Percentiles rank a stretch among this genome's conserved stretches.
phyloP scores from a whole-genome alignment of 176 grass and related monocot species.

The Eremochloa ophiuroides region DNA sequence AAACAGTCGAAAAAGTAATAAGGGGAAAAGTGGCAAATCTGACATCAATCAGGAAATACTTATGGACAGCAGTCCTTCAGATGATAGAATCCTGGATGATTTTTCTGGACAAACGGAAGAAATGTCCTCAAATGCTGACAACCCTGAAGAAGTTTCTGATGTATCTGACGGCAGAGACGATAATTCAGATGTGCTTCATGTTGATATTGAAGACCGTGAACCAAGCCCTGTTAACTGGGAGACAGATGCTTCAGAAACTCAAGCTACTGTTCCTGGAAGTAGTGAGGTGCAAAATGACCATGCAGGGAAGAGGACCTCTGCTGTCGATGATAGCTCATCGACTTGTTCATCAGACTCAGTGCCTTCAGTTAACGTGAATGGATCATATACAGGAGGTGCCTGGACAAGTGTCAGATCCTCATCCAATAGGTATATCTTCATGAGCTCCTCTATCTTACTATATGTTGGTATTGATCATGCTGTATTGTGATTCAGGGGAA shows the following conservation, averaged over 20 bases:
- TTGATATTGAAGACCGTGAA: conserved; percentile 62
- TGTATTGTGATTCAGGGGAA: conserved; percentile 48
- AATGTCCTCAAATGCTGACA: conserved; percentile 50
- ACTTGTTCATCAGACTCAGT: conserved; percentile 84
- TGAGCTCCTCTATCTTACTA: not conserved
- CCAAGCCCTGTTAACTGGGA: conserved; percentile 75
- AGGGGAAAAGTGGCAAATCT: conserved; percentile 58
- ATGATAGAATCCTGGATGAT: conserved; percentile 54
- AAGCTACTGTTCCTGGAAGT: conserved; percentile 36
- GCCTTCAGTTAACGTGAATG: conserved; percentile 58
- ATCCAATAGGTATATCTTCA: conserved; percentile 59
- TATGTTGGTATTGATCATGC: conserved; percentile 24
- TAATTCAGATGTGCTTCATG: conserved; percentile 58
- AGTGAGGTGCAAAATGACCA: conserved; percentile 57
- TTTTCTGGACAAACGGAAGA: conserved; percentile 55
- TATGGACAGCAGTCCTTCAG: conserved; percentile 30
- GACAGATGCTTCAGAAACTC: conserved; percentile 78
- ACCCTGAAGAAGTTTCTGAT: conserved; percentile 73
- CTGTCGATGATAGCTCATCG: conserved; percentile 82
- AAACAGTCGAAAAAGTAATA: conserved; percentile 66
- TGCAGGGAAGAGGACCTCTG: conserved; percentile 54
- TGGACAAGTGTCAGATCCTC: conserved; percentile 63
- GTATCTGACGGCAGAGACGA: conserved; percentile 77
- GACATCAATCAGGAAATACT: conserved; percentile 37
- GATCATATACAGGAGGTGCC: conserved; percentile 38